Evolutionary conservation across 441 rosid genomes (phyloP), one percentile per base, ranked within the genome.

Genomic region (Arabidopsis lyrata): DNA sequence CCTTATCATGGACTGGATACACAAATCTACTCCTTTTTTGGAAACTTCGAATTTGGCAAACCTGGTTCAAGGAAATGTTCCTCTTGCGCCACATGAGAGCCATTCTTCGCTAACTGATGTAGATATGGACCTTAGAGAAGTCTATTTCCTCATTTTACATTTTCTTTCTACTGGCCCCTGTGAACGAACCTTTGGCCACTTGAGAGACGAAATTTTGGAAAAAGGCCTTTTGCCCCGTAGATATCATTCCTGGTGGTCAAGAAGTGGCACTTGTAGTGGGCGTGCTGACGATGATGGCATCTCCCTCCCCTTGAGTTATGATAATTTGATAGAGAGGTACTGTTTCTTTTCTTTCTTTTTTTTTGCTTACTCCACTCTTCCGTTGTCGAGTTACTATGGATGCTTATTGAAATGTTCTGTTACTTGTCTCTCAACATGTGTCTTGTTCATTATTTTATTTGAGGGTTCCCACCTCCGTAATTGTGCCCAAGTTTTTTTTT

Each of bases 161-260:
- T 92, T 95, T 79, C 90, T 95, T 70, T 92, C 97, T 11, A 77
- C 83, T 60, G 92, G 99, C 58, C 99, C 98, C 44, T 96, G 98
- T 66, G 85, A 87, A 45, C 83, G 86, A 75, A 89, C 96, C 50
- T 88, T 59, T 82, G 88, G 78, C 39, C 96, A 86, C 32, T 79
- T 96, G 57, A 87, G 83, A 86, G 88, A 89, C 76, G 99, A 96
- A 78, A 96, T 96, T 79, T 82, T 90, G 74, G 97, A 94, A 57
- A 90, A 90, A 67, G 95, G 92, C 65, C 95, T 94, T 82, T 75
- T 92, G 71, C 99, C 99, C 14, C 88, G 98, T 83, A 89, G 99
- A 83, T 96, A 88, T 80, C 99, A 94, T 85, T 88, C 98, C 75
- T 86, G 90, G 93, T 92, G 89, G 85, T 88, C 98, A 35, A 87